Evolutionary conservation across 345 rosid species (phyloP), one percentile per base, ranked within the genome.

Genomic region (Limnanthes douglasii): DNA sequence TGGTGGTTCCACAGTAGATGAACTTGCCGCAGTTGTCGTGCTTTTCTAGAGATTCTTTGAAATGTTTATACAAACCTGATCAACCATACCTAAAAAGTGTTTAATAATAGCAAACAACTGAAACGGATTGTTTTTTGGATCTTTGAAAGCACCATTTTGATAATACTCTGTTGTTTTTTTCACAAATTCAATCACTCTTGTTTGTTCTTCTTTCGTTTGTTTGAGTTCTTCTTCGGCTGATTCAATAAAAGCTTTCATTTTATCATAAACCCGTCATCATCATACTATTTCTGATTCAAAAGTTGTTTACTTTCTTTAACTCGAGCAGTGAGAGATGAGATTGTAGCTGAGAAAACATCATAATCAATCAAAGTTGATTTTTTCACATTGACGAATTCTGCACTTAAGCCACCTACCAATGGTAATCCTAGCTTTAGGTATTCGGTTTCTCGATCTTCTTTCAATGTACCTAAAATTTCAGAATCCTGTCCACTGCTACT

Each of bases 41-140:
- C 57, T 69, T 38, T 43, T 68, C 48, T 67, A 77, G 54, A 68
- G 58, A 36, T 61, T 73, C 61, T 86, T 57, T 21, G 93, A 62
- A 23, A 81, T 69, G 24, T 73, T 75, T 2, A 73, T 43, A 45
- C 93, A 81, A 0, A 55, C 93, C 7, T 63, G 57, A 61, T 86
- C 97, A 5, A 81, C 97, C 94, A 70, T 78, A 3, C 56, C 52
- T 11, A 86, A 63, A 41, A 86, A 86, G 39, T 86, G 79, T 11
- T 64, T 75, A 32, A 86, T 72, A 37, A 81, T 69, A 20, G 63
- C 63, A 56, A 82, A 82, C 11, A 86, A 24, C 35, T 67, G 78
- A 40, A 86, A 69, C 15, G 65, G 60, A 9, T 47, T 50, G 10
- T 57, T 69, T n/a, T n/a, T n/a, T n/a, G n/a, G n/a, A 56, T 53